phyloP scores from a whole-genome alignment of 2,329 filamentous ascomycete species.

The Madurella fahalii region DNA sequence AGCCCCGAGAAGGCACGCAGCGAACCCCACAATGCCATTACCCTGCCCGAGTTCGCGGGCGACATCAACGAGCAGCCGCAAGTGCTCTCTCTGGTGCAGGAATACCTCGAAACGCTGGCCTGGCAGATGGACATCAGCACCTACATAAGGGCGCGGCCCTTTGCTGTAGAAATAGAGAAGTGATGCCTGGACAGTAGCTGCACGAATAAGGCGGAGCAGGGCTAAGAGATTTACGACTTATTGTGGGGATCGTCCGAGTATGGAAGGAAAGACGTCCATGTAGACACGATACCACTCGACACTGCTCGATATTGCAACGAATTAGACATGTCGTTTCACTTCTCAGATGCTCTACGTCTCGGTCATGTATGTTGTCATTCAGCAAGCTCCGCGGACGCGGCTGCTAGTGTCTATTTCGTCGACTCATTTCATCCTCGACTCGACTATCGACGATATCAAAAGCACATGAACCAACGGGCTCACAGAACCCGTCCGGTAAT shows the following conservation, averaged over 20 bases:
- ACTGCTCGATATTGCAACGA: neutral
- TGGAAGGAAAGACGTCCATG: neutral
- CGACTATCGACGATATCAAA: slow-evolving; percentile 23
- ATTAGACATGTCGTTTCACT: too few relatives aligned
- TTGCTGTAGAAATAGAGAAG: slow-evolving; percentile 34
- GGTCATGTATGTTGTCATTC: neutral
- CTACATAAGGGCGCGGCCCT: slow-evolving; percentile 52
- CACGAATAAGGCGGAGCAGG: neutral
- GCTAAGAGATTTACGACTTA: neutral
- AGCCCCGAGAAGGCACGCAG: slow-evolving; percentile 71
- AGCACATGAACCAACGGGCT: slow-evolving; percentile 24
- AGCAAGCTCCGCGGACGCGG: slow-evolving; percentile 13
- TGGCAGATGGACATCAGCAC: slow-evolving; percentile 58
- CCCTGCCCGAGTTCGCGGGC: slow-evolving; percentile 72
- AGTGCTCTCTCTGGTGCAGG: slow-evolving; percentile 56
- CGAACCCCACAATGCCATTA: slow-evolving; percentile 79
- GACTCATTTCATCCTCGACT: slow-evolving; percentile 19
- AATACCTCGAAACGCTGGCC: slow-evolving; percentile 55
- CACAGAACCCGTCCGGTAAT: slow-evolving; percentile 18
- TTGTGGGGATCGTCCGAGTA: neutral
- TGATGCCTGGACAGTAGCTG: neutral
- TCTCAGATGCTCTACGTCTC: too few relatives aligned
- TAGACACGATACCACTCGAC: neutral
- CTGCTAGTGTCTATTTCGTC: slow-evolving; percentile 23
- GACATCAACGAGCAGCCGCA: slow-evolving; percentile 36